phyloP scores from a whole-genome alignment of 2,329 filamentous ascomycete genomes.

The Claviceps fusiformis region DNA sequence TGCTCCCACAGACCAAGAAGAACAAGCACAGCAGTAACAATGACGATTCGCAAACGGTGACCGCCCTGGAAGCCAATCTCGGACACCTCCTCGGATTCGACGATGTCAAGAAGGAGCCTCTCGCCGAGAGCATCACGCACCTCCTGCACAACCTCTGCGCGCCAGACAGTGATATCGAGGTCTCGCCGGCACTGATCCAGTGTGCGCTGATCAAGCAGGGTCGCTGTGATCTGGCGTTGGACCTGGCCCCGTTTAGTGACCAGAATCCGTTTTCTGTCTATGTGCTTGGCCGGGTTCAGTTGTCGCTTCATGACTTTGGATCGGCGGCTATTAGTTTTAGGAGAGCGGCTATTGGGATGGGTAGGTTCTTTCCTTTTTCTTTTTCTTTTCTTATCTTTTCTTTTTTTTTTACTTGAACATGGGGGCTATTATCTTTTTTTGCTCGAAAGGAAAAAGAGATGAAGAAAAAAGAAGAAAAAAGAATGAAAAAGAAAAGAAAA shows the following conservation, averaged over 20 bases:
- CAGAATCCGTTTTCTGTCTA: constrained; percentile 58
- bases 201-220: constrained; percentile 47
- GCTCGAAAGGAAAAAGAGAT: no score
- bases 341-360: constrained; percentile 69
- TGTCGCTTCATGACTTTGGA: constrained; percentile 61
- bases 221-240: constrained; percentile 44
- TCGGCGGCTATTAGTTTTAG: constrained; percentile 65
- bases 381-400: background rate
- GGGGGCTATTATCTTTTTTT: no score
- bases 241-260: constrained; percentile 41
- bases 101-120: constrained; percentile 33
- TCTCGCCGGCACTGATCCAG: constrained; percentile 46
- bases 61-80: constrained; percentile 45
- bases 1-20: constrained; percentile 23
- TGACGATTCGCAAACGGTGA: constrained; percentile 37
- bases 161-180: constrained; percentile 50
- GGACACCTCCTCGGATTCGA: constrained; percentile 50
- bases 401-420: no score
- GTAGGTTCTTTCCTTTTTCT: constrained; percentile 35
- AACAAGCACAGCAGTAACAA: no score
- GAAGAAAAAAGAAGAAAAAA: no score
- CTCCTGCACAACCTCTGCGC: constrained; percentile 53
- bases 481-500: no score
- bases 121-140: constrained; percentile 50
- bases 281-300: constrained; percentile 65